Base-by-base conservation (phyloP, 805 yeast genomes). In the Candida adriatica region DNA sequence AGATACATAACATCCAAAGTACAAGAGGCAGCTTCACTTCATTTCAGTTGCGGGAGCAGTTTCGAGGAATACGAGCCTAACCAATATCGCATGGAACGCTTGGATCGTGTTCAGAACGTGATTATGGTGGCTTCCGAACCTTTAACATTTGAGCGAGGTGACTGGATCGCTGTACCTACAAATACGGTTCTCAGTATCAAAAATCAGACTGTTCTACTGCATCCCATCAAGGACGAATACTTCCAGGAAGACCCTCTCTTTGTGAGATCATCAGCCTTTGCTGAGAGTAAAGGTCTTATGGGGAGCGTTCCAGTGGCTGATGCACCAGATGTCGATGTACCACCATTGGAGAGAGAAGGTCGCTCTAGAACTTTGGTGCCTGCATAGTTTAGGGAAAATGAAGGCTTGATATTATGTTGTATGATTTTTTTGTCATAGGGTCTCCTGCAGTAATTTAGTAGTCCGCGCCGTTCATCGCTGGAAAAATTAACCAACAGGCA, bases 81-180 rank as follows among this genome's bases (percentile, higher is more conserved):
- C 14, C 82, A 86, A 49, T 92, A 85, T 62, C 73, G 83, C 48
- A 87, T 92, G 96, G 96, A 92, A 57, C 70, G 98, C 33, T 64
- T 84, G 38, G 94, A 88, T 56, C 69, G 96, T 33, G 82, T 92
- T 8, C 96, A 90, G 56, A 90, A 86, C 56, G 90, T 92, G 13
- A 80, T 90, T n/a, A 81, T 92, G 79, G 92, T 92, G 30, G 95
- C 98, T 2, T 81, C 94, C 13, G 98, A 92, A 53, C 98, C 98
- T 0, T 66, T 92, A 35, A 92, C 98, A 0, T 92, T 92, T 56
- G 97, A 92, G 60, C 64, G 98, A 34, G 90, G 88, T 24, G 98
- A 92, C 58, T 92, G 98, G 98, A 83, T 90, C 31, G 79, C 96
- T 4, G 94, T 92, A 1, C 97, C 97, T 2, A 82, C 97, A 2